Conservation (phyloP, 1,139 yeast genomes). For the Kurtzmaniella quercitrusa region DNA sequence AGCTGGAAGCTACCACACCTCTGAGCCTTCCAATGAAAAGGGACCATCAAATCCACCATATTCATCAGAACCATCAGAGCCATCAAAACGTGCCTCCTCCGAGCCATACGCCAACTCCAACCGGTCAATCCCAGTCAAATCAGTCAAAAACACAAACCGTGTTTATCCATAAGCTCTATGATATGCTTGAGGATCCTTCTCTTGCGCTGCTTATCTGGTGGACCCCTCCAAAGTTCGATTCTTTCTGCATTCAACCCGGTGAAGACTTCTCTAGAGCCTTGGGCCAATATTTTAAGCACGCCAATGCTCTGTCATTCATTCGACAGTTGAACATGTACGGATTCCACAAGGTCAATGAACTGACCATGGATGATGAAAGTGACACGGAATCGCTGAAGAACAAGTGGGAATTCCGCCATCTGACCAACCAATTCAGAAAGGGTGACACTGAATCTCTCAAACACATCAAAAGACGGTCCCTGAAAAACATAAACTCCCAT, state of each 20-base stretch:
- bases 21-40: background rate
- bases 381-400: slow-evolving; percentile 4
- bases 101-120: background rate
- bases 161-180: slow-evolving; percentile 60
- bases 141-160: slow-evolving; percentile 45
- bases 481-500: slow-evolving; percentile 45
- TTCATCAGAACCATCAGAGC: background rate
- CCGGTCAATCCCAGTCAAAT: slow-evolving; percentile 8
- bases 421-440: slow-evolving; percentile 58
- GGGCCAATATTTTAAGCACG: slow-evolving; percentile 68
- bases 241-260: slow-evolving; percentile 41
- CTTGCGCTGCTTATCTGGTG: slow-evolving; percentile 47
- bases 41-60: background rate
- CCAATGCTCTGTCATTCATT: slow-evolving; percentile 75
- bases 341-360: slow-evolving; percentile 62
- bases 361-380: slow-evolving; percentile 19
- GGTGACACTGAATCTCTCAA: slow-evolving; percentile 59
- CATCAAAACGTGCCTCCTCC: background rate
- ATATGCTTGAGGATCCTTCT: slow-evolving; percentile 54
- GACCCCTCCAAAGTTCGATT: slow-evolving; percentile 28
- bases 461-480: slow-evolving; percentile 59
- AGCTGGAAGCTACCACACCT: background rate
- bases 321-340: slow-evolving; percentile 80
- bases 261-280: slow-evolving; percentile 61
- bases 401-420: slow-evolving; percentile 69